phyloP scores from a whole-genome alignment of 371 early-diverging fungal species.

The Rhizopus arrhizus region DNA sequence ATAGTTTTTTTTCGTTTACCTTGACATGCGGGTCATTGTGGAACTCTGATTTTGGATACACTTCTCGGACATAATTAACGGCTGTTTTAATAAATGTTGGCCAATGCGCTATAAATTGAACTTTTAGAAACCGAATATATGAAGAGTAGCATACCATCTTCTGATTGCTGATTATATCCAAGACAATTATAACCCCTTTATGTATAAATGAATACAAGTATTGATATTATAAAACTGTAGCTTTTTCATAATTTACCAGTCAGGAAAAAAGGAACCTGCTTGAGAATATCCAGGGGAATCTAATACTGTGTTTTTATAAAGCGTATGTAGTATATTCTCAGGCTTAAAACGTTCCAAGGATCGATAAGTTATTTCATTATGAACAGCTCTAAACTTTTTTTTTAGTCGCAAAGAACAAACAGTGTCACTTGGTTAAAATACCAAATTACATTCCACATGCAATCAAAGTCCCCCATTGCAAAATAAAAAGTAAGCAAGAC shows the following conservation, averaged over 20 bases:
- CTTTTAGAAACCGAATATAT: neutral
- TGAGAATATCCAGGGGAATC: conserved; percentile 61
- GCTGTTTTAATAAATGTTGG: conserved; percentile 75
- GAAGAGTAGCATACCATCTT: conserved; percentile 45
- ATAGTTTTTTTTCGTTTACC: conserved; percentile 11
- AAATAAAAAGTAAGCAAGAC: neutral
- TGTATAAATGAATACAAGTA: conserved; percentile 5
- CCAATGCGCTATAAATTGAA: conserved; percentile 74
- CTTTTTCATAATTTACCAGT: conserved; percentile 63
- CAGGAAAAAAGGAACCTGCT: conserved; percentile 86
- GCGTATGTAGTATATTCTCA: conserved; percentile 9
- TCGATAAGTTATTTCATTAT: conserved; percentile 50
- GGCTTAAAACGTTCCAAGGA: conserved; percentile 38
- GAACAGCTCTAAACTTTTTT: conserved; percentile 37
- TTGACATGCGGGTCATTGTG: conserved; percentile 30
- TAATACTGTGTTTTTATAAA: conserved; percentile 43
- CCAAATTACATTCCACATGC: conserved; percentile 17
- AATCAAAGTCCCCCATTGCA: neutral
- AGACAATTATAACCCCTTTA: conserved; percentile 63
- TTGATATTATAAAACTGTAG: neutral
- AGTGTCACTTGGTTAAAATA: neutral
- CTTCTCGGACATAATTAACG: conserved; percentile 58
- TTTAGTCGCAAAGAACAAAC: neutral
- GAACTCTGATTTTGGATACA: conserved; percentile 27
- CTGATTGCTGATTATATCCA: conserved; percentile 48